phyloP scores from a whole-genome alignment of 2,329 filamentous ascomycete species.

The Ophiocordyceps camponoti-saundersi region DNA sequence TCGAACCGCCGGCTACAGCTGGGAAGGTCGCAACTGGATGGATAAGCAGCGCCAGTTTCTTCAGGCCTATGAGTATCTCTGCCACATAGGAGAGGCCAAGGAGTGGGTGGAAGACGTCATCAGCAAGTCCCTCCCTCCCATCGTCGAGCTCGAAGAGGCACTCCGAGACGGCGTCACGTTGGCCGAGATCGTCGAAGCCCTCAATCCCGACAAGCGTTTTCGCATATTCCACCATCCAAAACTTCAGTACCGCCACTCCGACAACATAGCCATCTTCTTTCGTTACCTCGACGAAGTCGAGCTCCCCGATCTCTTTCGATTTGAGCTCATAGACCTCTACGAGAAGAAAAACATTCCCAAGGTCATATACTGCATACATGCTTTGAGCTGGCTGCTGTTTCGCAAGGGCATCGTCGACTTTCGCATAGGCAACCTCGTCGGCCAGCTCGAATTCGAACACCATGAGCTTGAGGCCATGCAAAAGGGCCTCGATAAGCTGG shows the following conservation, averaged over 20 bases:
- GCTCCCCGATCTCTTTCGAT: constrained; percentile 86
- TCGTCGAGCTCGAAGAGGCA: constrained; percentile 85
- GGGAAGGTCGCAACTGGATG: constrained; percentile 91
- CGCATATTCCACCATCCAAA: constrained; percentile 76
- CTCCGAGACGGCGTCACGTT: constrained; percentile 84
- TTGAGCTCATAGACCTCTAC: constrained; percentile 93
- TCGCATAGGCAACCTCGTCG: constrained; percentile 89
- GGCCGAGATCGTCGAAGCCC: constrained; percentile 80
- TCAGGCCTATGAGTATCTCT: constrained; percentile 95
- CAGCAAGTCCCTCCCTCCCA: constrained; percentile 69
- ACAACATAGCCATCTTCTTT: constrained; percentile 96
- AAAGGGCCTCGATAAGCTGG: constrained; percentile 89
- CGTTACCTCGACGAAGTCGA: constrained; percentile 82
- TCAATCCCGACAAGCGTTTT: constrained; percentile 58
- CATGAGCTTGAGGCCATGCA: constrained; percentile 95
- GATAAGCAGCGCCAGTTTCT: constrained; percentile 94
- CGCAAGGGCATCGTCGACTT: constrained; percentile 91
- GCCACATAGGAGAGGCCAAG: constrained; percentile 96
- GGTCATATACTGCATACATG: constrained; percentile 97
- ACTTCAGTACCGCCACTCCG: constrained; percentile 86
- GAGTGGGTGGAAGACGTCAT: constrained; percentile 96
- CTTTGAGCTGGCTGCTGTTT: constrained; percentile 90
- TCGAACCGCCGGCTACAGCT: constrained; percentile 41
- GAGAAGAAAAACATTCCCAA: constrained; percentile 99
- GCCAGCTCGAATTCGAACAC: constrained; percentile 91